Base-by-base conservation (phyloP, 1,284 basidiomycete species). In the Naganishia albida region DNA sequence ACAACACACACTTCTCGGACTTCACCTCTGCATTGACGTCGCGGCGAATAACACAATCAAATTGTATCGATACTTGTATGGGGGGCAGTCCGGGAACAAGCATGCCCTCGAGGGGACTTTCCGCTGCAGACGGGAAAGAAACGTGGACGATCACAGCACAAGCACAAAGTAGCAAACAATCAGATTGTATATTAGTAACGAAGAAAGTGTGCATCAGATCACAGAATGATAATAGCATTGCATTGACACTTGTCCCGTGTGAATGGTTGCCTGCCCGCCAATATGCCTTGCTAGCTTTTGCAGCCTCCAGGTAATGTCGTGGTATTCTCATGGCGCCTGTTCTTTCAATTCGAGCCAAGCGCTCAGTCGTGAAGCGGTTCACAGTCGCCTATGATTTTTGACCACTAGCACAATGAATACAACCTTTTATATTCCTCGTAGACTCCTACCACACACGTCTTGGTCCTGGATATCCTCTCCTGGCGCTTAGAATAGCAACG, bases 401-500 rank as follows among this genome's bases (percentile, higher is more conserved):
- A 34, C 34, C 10, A 10, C 34, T 34, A 34, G 34, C 10, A 34
- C 10, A 34, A 34, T 34, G 34, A 10, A 34, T 34, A 25, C 3
- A 48, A 23, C 46, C 46, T 48, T 7, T 25, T 25, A 13, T 12
- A n/a, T 48, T 7, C 46, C n/a, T 48, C n/a, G 23, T 23, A 12
- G 3, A 20, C n/a, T 48, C 46, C 46, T 12, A 3, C 23, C 34
- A 6, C 13, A 15, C 7, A 16, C n/a, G 42, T 6, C 20, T 48
- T 20, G 6, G 7, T 20, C 10, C 16, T 20, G 18, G n/a, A 20
- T 7, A 20, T 48, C 46, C 20, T 20, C 15, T 15, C 34, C 20
- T 30, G 12, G 8, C 3, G n/a, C 30, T 53, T 77, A 88, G 75
- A 97, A 97, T 56, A 96, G 78, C 77, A 95, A 80, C 40, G 90